Evolutionary conservation across 2,329 filamentous ascomycete species (phyloP), one percentile per base, ranked within the genome.

Genomic region (Drechslerella coelobrocha): DNA sequence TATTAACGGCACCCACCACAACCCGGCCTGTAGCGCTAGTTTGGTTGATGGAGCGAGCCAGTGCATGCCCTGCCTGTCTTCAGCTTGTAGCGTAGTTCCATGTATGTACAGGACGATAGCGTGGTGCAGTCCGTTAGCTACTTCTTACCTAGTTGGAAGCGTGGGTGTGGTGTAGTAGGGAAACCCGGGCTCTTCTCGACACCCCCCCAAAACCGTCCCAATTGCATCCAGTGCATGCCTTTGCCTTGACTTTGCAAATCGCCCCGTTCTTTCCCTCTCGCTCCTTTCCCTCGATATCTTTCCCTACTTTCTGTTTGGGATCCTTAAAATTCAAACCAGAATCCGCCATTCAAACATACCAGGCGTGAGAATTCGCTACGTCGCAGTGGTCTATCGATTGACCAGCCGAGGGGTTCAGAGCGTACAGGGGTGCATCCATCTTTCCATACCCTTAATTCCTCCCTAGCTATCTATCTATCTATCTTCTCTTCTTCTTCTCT

Each of bases 21-120:
- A 61, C 63, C 63, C 57, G 57, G 61, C 61, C 55, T 48, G 60
- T 57, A 56, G 63, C 63, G 57, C 63, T 69, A 69, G 63, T 61
- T 59, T 68, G 62, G 29, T 31, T 31, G 29, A 61, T 61, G 54
- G 62, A 61, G 48, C 43, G 63, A 56, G 63, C 26, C 24, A 6
- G 12, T 31, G 29, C 29, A 6, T 31, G 29, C 41, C 19, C n/a
- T 6, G 29, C 12, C 29, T 31, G 29, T 6, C 6, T 31, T 31
- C 29, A 31, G 29, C 6, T 6, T 12, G 12, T 12, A 31, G 29
- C 6, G 29, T 31, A 12, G 29, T 31, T 6, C 29, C 6, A 31
- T 31, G 29, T 6, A 12, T 31, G 29, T 6, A 12, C 6, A 12
- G 29, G 29, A 31, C 29, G 12, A 31, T 31, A 12, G 29, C 29